phyloP scores from a whole-genome alignment of 345 rosid genomes.

The Alliaria petiolata region DNA sequence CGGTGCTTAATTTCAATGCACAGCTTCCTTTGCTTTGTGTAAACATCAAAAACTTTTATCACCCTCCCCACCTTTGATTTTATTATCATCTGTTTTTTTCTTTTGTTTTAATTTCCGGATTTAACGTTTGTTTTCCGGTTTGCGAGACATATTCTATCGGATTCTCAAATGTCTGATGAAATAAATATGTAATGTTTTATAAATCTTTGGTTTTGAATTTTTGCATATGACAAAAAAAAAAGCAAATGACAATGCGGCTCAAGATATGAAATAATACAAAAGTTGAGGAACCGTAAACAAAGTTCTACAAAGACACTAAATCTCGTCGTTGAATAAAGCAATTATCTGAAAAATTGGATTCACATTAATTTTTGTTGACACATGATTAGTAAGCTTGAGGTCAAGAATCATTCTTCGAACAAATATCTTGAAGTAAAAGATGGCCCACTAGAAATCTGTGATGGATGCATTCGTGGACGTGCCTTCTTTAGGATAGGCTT shows the following conservation, averaged over 20 bases:
- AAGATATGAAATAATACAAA: background rate
- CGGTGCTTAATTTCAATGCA: slow-evolving; percentile 4
- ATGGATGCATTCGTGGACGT: slow-evolving; percentile 20
- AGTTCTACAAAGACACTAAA: background rate
- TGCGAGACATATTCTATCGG: slow-evolving; percentile 28
- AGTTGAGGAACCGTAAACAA: background rate
- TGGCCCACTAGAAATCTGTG: slow-evolving; percentile 27
- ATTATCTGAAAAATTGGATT: background rate
- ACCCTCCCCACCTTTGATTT: slow-evolving; percentile 11
- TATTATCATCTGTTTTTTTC: slow-evolving; percentile 3
- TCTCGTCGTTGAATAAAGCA: background rate
- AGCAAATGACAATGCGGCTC: background rate
- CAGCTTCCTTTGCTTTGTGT: slow-evolving; percentile 20
- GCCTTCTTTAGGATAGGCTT: slow-evolving; percentile 21
- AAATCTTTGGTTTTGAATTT: background rate
- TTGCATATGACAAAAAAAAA: background rate
- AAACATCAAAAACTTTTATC: slow-evolving; percentile 19
- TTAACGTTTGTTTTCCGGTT: slow-evolving; percentile 29
- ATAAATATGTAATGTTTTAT: slow-evolving; percentile 29
- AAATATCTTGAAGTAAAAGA: slow-evolving; percentile 14
- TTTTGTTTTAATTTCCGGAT: slow-evolving; percentile 25
- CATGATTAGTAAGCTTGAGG: background rate
- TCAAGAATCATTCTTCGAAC: background rate
- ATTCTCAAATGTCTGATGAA: slow-evolving; percentile 26
- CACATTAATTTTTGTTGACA: background rate